Conservation (phyloP, 2,329 filamentous ascomycete species). For the Fusarium equiseti region DNA sequence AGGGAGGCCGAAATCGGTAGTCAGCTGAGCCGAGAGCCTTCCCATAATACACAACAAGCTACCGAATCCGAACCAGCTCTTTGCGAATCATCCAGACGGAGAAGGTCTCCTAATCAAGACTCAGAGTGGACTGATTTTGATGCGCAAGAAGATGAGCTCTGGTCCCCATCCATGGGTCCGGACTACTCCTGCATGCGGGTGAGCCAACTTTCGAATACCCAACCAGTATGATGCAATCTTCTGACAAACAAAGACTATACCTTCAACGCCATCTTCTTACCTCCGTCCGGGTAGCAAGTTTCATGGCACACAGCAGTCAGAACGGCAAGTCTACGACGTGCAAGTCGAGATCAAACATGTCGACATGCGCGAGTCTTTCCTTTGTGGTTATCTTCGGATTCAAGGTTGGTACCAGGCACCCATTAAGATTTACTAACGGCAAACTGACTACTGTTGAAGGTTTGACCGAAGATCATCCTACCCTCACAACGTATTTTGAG, state of each 20-base stretch:
- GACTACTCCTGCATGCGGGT: constrained; percentile 55
- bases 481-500: constrained; percentile 98
- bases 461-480: constrained; percentile 93
- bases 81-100: constrained; percentile 29
- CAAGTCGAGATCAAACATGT: constrained; percentile 98
- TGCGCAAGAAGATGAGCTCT: constrained; percentile 49
- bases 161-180: constrained; percentile 54
- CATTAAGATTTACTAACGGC: background rate
- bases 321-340: constrained; percentile 92
- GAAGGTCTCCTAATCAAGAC: constrained; percentile 36
- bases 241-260: constrained; percentile 68
- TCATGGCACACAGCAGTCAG: constrained; percentile 90
- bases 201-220: constrained; percentile 34
- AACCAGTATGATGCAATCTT: constrained; percentile 6
- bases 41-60: constrained; percentile 33
- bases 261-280: constrained; percentile 86
- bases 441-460: constrained; percentile 63
- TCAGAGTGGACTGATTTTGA: constrained; percentile 42
- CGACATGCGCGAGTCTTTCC: constrained; percentile 91
- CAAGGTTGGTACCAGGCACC: constrained; percentile 73
- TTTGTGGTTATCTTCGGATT: constrained; percentile 95
- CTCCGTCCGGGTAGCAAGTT: constrained; percentile 90
- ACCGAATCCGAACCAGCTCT: constrained; percentile 35
- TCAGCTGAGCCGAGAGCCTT: constrained; percentile 43
- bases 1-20: constrained; percentile 45